Base-by-base conservation (phyloP, 352 stramenopile species). In the Phytopythium delawarense region DNA sequence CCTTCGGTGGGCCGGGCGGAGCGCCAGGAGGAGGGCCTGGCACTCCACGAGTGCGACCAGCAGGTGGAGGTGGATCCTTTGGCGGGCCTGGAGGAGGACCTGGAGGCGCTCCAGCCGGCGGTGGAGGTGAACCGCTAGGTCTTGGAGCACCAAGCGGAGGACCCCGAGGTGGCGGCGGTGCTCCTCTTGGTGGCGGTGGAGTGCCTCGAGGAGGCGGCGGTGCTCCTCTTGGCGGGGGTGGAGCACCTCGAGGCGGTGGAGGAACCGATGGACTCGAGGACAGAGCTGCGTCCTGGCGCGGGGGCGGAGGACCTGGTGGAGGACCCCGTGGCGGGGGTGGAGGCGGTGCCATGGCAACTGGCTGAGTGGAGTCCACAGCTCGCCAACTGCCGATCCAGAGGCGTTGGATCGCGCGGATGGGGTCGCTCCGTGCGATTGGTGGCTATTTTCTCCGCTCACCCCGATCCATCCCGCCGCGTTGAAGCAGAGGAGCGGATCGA, bases 1-100 rank as follows among this genome's bases (percentile, higher is more conserved):
- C 75, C 8, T 72, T 76, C 30, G 79, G 82, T 20, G 82, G 77
- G 1, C 62, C 75, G 1, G 75, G 79, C 28, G 79, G 80, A 40
- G 67, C 74, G 32, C 53, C 34, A 50, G 60, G 69, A 18, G 69
- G 61, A 57, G 58, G 42, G 59, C 70, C 61, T 25, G 66, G 75
- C n/a, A 74, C 70, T 32, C 46, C 46, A 1, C 23, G 7, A 6
- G 48, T 6, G 25, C 64, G 68, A 13, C 64, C 64, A 11, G 61
- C 63, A 18, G 75, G 67, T 0, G 69, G 63, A 7, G 73, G 67
- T 40, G 63, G 63, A 7, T 40, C 42, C 53, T 52, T 52, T 2
- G 23, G 34, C n/a, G 69, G 69, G n/a, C 64, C 66, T 5, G 64
- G 64, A 0, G 73, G 66, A 9, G 70, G 53, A n/a, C 67, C 72